These are phyloP conservation scores for Hypoxylon sp. DNA, from an alignment of 2,329 filamentous ascomycete genomes.

Conservation along the genomic window DNA sequence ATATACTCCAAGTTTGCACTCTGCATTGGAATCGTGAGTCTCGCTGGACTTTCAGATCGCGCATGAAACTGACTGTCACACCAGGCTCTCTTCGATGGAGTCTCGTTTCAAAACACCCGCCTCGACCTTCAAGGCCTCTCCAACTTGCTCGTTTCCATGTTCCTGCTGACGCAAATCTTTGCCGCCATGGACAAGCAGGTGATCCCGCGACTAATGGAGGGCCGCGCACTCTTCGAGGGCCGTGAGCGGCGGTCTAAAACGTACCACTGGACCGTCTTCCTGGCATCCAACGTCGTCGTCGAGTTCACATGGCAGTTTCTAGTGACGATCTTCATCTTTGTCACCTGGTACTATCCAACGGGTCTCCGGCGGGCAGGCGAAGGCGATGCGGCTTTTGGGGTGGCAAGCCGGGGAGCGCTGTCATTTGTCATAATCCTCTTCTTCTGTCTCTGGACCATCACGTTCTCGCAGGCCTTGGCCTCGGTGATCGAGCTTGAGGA, in stretches of 20 bases:
- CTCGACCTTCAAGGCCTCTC: slow-evolving; percentile 81
- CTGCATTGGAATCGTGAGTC: slow-evolving; percentile 24
- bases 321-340: neutral
- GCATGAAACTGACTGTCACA: neutral
- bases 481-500: slow-evolving; percentile 15
- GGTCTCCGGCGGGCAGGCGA: slow-evolving; percentile 14
- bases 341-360: slow-evolving; percentile 34
- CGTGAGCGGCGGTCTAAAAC: slow-evolving; percentile 85
- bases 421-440: neutral
- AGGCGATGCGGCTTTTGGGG: slow-evolving; percentile 6
- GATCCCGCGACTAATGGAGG: slow-evolving; percentile 85
- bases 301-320: slow-evolving; percentile 69
- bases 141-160: slow-evolving; percentile 64
- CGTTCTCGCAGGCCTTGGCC: slow-evolving; percentile 26
- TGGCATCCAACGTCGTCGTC: slow-evolving; percentile 83
- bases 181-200: slow-evolving; percentile 82
- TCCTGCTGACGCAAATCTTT: slow-evolving; percentile 72
- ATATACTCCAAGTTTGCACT: slow-evolving; percentile 33
- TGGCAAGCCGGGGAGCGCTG: neutral
- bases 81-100: slow-evolving; percentile 79
- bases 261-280: slow-evolving; percentile 87
- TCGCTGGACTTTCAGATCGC: neutral
- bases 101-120: slow-evolving; percentile 83
- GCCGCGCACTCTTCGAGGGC: slow-evolving; percentile 83
- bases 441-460: neutral